Evolutionary conservation across 352 stramenopile genomes (phyloP), one percentile per base, ranked within the genome.

Genomic region (Phytophthora sp.): DNA sequence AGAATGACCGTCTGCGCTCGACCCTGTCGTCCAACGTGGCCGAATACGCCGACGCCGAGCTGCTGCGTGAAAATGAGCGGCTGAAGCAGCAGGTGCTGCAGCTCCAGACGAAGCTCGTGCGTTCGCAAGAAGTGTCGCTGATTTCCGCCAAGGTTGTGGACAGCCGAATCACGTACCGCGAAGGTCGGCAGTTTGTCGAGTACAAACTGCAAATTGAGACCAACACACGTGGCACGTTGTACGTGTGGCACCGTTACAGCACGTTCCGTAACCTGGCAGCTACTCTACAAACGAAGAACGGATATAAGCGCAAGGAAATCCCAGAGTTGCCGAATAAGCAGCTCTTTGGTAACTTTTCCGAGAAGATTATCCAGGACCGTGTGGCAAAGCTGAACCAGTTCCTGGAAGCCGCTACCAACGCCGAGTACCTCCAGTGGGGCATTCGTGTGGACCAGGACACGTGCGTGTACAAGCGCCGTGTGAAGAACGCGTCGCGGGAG

Each of bases 151-250:
- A 88, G 69, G 82, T 91, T 24, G 80, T 91, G 12, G 80, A 89
- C 57, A 88, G 76, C 35, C 80, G 82, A 23, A 86, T 91, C 50
- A 88, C 78, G 5, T 88, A 87, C 69, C 74, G 74, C 20, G 78
- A 91, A 67, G 80, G 82, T 0, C 82, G 80, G 1, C 80, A 91
- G 54, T 88, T 89, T 59, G 82, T 91, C 50, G 82, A 90, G 76
- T 90, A 88, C 72, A 89, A 89, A 58, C 63, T 90, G 18, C 80
- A 89, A 57, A 89, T 90, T 57, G 80, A 91, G 68, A 89, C 82
- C 0, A 86, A 89, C 62, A 89, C 73, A 11, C 82, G 80, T 26
- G 82, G 82, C 18, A 89, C 80, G 3, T 39, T 91, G 49, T 87
- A 82, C 38, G 78, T 91, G 62, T 91, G 82, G 82, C 82, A 91